These are phyloP conservation scores for Cyberlindnera subsufficiens DNA, from an alignment of 805 yeast species.

Conservation along the genomic window DNA sequence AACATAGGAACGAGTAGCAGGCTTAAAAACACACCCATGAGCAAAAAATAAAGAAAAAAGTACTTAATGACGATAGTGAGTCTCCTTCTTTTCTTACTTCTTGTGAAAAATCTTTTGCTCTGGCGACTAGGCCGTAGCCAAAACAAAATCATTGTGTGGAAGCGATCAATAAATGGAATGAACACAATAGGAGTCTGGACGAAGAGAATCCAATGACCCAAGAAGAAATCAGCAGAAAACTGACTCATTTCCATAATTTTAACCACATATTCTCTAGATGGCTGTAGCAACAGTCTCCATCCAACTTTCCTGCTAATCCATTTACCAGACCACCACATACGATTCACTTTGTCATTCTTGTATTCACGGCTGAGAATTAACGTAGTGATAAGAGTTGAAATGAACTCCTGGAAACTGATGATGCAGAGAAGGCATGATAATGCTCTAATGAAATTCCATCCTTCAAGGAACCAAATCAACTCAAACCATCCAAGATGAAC, in stretches of 20 bases:
- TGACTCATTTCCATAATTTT: conserved; percentile 62
- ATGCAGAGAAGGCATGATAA: conserved; percentile 56
- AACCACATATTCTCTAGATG: conserved; percentile 56
- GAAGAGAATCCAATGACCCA: conserved; percentile 54
- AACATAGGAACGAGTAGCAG: conserved; percentile 45
- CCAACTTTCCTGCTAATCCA: conserved; percentile 64
- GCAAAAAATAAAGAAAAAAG: conserved; percentile 37
- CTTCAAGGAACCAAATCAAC: conserved; percentile 60
- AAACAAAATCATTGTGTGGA: conserved; percentile 61
- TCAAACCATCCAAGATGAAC: conserved; percentile 53
- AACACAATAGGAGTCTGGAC: conserved; percentile 56
- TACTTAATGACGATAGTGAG: conserved; percentile 39
- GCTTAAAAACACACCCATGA: conserved; percentile 33
- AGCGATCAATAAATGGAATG: conserved; percentile 56
- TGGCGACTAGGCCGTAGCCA: conserved; percentile 58
- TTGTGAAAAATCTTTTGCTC: conserved; percentile 31
- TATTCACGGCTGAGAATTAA: conserved; percentile 56
- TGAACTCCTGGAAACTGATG: conserved; percentile 48
- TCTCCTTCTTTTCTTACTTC: conserved; percentile 33
- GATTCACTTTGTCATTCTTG: conserved; percentile 50
- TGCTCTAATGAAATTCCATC: conserved; percentile 56
- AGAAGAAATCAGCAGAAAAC: conserved; percentile 57
- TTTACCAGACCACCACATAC: conserved; percentile 77
- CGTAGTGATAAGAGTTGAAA: conserved; percentile 47
- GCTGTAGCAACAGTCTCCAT: conserved; percentile 55